Conservation (phyloP, 139 green algal species). For the Picochlorum sp. region DNA sequence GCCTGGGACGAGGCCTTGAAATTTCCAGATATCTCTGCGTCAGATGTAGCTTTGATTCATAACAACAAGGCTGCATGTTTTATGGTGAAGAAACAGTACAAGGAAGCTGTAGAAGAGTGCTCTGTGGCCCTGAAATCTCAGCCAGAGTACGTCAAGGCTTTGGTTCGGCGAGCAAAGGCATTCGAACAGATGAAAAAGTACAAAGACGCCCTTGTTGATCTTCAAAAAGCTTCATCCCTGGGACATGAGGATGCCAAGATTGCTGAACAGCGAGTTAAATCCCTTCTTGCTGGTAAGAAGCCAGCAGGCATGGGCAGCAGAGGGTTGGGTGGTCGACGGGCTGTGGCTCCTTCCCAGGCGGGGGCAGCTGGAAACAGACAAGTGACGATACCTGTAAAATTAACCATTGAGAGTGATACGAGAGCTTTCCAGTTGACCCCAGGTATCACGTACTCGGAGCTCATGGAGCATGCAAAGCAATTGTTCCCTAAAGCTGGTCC, state of each 20-base stretch:
- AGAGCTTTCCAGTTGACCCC: constrained; percentile 53
- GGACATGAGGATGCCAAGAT: constrained; percentile 44
- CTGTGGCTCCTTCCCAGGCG: constrained; percentile 15
- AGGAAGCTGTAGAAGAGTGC: constrained; percentile 75
- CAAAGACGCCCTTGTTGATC: constrained; percentile 70
- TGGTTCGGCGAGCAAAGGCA: constrained; percentile 54
- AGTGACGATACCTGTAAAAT: constrained; percentile 45
- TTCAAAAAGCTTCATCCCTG: constrained; percentile 44
- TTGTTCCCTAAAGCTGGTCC: constrained; percentile 64
- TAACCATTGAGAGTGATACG: constrained; percentile 57
- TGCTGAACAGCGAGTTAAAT: constrained; percentile 58
- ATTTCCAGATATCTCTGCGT: constrained; percentile 29
- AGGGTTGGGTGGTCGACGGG: constrained; percentile 6
- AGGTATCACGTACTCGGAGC: constrained; percentile 55
- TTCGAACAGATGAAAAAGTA: constrained; percentile 69
- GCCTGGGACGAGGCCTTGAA: constrained; percentile 63
- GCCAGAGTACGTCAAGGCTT: constrained; percentile 51
- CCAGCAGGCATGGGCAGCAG: constrained; percentile 20
- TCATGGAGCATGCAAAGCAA: constrained; percentile 48
- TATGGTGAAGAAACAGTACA: constrained; percentile 62
- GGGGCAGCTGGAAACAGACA: constrained; percentile 5
- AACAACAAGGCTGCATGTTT: constrained; percentile 75
- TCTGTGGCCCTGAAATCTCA: constrained; percentile 47
- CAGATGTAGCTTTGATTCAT: constrained; percentile 57
- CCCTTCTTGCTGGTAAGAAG: constrained; percentile 47